Evolutionary conservation across 2,329 filamentous ascomycete genomes (phyloP).

Genomic region (Verticillium nonalfalfae): DNA sequence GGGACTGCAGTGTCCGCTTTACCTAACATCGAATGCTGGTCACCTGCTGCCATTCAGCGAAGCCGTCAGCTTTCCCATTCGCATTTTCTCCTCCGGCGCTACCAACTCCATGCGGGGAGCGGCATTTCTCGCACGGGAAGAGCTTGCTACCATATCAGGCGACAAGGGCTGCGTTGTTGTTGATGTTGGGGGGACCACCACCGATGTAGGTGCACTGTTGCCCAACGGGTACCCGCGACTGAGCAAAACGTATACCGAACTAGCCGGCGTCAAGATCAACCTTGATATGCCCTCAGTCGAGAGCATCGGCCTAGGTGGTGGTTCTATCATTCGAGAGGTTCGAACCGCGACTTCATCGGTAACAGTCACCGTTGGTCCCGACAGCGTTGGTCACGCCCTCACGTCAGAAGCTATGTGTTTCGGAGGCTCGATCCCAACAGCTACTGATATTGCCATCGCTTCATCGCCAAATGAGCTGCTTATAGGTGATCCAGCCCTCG

Average conservation of each 20-base stretch:
- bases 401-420: conserved; percentile 13
- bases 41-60: conserved; percentile 13
- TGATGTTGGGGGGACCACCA: conserved; percentile 17
- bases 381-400: conserved; percentile 17
- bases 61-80: conserved; percentile 15
- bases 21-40: conserved; percentile 45
- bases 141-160: background rate
- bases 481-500: background rate
- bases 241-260: conserved; percentile 14
- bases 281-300: conserved; percentile 17
- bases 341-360: background rate
- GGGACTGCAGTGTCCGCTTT: conserved; percentile 29
- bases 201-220: conserved; percentile 14
- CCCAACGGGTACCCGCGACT: conserved; percentile 15
- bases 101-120: conserved; percentile 18
- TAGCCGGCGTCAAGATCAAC: conserved; percentile 16
- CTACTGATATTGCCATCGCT: conserved; percentile 16
- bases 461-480: background rate
- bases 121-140: conserved; percentile 8
- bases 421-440: conserved; percentile 14
- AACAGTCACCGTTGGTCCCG: conserved; percentile 13
- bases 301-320: conserved; percentile 16
- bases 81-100: conserved; percentile 15
- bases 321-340: conserved; percentile 8
- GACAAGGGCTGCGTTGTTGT: conserved; percentile 11